phyloP scores from a whole-genome alignment of 139 green algal species.

The Picochlorum sp. region DNA sequence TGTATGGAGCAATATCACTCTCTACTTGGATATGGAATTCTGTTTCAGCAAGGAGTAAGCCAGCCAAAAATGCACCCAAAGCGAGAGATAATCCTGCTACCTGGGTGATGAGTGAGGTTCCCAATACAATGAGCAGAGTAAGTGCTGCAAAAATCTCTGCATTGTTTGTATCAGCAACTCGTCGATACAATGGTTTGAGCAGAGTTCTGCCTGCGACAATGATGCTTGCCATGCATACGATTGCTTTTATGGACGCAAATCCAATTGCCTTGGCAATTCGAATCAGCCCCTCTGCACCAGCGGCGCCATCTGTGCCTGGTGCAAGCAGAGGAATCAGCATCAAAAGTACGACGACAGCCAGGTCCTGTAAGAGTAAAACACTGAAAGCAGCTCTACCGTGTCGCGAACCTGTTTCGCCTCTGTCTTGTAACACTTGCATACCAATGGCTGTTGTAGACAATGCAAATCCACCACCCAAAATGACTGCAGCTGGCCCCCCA shows the following conservation, averaged over 20 bases:
- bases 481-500: constrained; percentile 67
- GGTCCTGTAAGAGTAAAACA: constrained; percentile 92
- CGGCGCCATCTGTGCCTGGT: constrained; percentile 40
- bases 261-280: constrained; percentile 80
- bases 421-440: constrained; percentile 91
- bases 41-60: constrained; percentile 87
- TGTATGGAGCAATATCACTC: constrained; percentile 95
- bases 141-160: constrained; percentile 89
- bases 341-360: constrained; percentile 97
- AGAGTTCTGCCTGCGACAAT: constrained; percentile 54
- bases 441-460: constrained; percentile 95
- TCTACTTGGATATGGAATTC: constrained; percentile 96
- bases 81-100: constrained; percentile 83
- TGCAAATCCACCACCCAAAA: constrained; percentile 87
- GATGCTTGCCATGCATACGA: constrained; percentile 73
- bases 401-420: constrained; percentile 79
- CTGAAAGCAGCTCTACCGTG: constrained; percentile 94
- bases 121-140: constrained; percentile 67
- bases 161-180: constrained; percentile 72
- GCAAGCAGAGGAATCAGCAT: constrained; percentile 98
- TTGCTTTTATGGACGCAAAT: constrained; percentile 84
- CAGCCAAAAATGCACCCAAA: constrained; percentile 90
- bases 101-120: constrained; percentile 71
- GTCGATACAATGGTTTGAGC: constrained; percentile 47
- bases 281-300: constrained; percentile 42